phyloP scores from a whole-genome alignment of 768 basidiomycete genomes.

The Gloeopeniophorella convolvens region DNA sequence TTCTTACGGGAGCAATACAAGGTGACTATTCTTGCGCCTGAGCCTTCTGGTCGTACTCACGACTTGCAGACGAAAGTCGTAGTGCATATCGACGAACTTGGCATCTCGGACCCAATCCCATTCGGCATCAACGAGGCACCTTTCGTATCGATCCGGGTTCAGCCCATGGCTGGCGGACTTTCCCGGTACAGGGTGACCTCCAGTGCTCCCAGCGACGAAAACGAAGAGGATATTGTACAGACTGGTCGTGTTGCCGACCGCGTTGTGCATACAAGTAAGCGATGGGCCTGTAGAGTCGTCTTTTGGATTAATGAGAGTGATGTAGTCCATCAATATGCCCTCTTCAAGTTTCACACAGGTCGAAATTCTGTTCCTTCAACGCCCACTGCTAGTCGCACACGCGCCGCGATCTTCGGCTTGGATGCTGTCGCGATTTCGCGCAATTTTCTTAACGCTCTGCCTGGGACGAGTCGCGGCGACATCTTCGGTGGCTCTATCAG shows the following conservation, averaged over 20 bases:
- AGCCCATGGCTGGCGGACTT: slow-evolving; percentile 78
- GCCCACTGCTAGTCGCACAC: slow-evolving; percentile 69
- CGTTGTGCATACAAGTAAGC: slow-evolving; percentile 77
- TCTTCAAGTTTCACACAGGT: slow-evolving; percentile 83
- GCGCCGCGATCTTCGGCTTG: slow-evolving; percentile 80
- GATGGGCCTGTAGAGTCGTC: not conserved
- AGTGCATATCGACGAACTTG: slow-evolving; percentile 75
- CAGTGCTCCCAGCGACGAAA: slow-evolving; percentile 64
- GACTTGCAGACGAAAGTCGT: slow-evolving; percentile 74
- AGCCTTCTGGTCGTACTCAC: not conserved
- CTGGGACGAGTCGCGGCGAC: slow-evolving; percentile 65
- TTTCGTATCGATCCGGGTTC: slow-evolving; percentile 72
- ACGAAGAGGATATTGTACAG: slow-evolving; percentile 79
- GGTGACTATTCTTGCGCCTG: too few relatives aligned
- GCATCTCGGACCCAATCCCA: slow-evolving; percentile 69
- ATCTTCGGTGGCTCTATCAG: slow-evolving; percentile 70
- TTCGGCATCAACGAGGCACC: slow-evolving; percentile 67
- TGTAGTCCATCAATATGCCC: slow-evolving; percentile 78
- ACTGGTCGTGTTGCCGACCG: slow-evolving; percentile 65
- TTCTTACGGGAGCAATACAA: slow-evolving; percentile 76
- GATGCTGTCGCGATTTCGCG: slow-evolving; percentile 89
- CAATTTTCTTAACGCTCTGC: slow-evolving; percentile 72
- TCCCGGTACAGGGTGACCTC: slow-evolving; percentile 75
- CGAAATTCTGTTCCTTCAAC: slow-evolving; percentile 77
- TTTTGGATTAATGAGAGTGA: slow-evolving; percentile 9